Conservation (phyloP, 2,329 filamentous ascomycete species). For the Didymella pinodella region DNA sequence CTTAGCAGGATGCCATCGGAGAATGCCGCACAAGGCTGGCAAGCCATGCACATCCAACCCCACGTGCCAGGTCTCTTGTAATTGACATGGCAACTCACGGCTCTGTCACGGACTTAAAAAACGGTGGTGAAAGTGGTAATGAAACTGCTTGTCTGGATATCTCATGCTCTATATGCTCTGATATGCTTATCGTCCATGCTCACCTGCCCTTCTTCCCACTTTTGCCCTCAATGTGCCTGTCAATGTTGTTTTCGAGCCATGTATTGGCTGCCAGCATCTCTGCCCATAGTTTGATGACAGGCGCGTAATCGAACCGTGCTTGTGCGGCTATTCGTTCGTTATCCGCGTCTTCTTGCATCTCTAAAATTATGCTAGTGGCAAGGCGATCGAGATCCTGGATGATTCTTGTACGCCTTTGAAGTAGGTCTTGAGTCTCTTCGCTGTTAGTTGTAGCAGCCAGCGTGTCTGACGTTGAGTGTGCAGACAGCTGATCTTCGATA, state of each 20-base stretch:
- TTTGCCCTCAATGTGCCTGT: slow-evolving; percentile 26
- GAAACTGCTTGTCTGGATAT: background rate
- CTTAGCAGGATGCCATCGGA: background rate
- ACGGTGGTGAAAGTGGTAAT: too few species aligned
- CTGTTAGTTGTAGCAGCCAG: slow-evolving; percentile 27
- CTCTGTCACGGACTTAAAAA: too few species aligned
- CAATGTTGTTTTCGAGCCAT: slow-evolving; percentile 55
- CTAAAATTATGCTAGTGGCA: slow-evolving; percentile 56
- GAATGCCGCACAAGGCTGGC: background rate
- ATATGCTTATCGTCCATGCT: background rate
- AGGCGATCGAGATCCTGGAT: slow-evolving; percentile 36
- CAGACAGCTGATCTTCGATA: slow-evolving; percentile 26
- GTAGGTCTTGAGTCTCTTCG: slow-evolving; percentile 30
- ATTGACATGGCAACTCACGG: too few species aligned
- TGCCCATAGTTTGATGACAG: slow-evolving; percentile 73
- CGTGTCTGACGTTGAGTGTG: slow-evolving; percentile 23
- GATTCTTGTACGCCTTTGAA: slow-evolving; percentile 30
- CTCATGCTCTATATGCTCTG: background rate
- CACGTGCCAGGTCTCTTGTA: too few species aligned
- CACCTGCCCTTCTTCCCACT: slow-evolving; percentile 9
- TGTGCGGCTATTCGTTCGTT: slow-evolving; percentile 63
- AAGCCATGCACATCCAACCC: background rate
- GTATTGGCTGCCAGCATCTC: slow-evolving; percentile 72
- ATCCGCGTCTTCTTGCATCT: slow-evolving; percentile 56
- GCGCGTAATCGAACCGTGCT: slow-evolving; percentile 72